Evolutionary conservation across 2,329 filamentous ascomycete genomes (phyloP), one percentile per base, ranked within the genome.

Genomic region (Capronia americana): DNA sequence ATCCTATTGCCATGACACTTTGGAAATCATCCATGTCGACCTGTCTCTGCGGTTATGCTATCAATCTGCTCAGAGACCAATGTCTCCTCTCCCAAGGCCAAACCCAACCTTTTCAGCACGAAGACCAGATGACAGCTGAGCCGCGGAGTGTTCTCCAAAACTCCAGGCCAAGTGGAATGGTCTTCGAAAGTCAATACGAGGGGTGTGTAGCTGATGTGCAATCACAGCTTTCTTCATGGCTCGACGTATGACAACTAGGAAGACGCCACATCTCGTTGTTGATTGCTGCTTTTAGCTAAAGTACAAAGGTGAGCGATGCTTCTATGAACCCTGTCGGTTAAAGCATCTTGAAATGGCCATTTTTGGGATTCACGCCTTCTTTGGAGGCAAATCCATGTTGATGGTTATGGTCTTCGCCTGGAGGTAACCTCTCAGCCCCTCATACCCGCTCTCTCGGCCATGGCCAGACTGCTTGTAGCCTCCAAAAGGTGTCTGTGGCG

Each of bases 401-500:
- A 72, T 68, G 32, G 57, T 56, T 23, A 72, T 70, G 11, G 66
- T 72, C 63, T 72, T 72, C 17, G 70, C 34, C 50, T 72, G 66
- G 55, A 68, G 23, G 50, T 70, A 70, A 34, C 63, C 69, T 58
- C 61, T 66, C 44, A 72, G 55, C 2, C 68, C 70, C 32, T 72
- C 68, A n/a, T 67, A 26, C 1, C 70, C 69, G 48, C 59, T 62
- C 76, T 88, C 87, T 58, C 86, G 77, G 24, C 87, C 87, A 73
- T 88, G 87, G 2, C 87, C 87, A 71, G 81, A 84, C 78, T 88
- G 84, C 80, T 89, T 88, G 55, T 87, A 84, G 48, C 86, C 86
- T 28, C 86, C 86, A 71, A 88, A 88, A 0, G 86, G 86, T 54
- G 88, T 80, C 8, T 79, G 77, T 73, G 66, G 79, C 78, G 66